Evolutionary conservation across 140 eudicot genomes (phyloP), one percentile per base, ranked within the genome.

Genomic region (Senecio squalidus): DNA sequence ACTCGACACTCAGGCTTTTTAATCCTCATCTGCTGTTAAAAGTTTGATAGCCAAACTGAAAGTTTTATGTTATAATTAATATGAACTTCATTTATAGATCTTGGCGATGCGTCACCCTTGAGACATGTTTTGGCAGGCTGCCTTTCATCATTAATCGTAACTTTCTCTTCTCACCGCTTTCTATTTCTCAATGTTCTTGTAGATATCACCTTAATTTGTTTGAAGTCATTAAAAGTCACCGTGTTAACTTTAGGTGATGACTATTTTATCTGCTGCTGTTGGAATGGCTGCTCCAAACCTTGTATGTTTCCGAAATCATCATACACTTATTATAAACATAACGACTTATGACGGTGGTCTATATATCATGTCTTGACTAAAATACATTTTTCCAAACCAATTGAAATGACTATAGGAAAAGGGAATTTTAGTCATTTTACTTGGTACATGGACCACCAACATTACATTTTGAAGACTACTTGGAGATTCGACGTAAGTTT

Each of bases 211-310:
- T 16, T 14, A 13, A 25, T 41, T n/a, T 36, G 31, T 25, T 23
- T 36, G 0, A 23, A 31, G 47, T 67, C 58, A 43, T 17, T 2
- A 9, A 62, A 53, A 23, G 41, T 63, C 53, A 9, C 43, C n/a
- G 38, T 20, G 18, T 53, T 58, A 55, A 33, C 49, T 48, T 55
- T 62, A 89, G 97, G 94, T 89, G 17, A 89, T 85, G 97, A 85
- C 94, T 10, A 80, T 89, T 61, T 64, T 89, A 10, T 90, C 97
- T 61, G 90, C 79, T 68, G 79, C 74, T 67, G 90, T 86, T 73
- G 95, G 97, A 11, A 83, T 90, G 97, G 94, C 95, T 76, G 95
- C 97, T 76, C 95, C 94, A 34, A 86, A 82, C 61, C 72, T 89
- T 82, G 95, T 89, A 64, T 47, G 43, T 40, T 40, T 60, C 39